Evolutionary conservation across 352 stramenopile genomes (phyloP).

Genomic region (Phytophthora uliginosa): DNA sequence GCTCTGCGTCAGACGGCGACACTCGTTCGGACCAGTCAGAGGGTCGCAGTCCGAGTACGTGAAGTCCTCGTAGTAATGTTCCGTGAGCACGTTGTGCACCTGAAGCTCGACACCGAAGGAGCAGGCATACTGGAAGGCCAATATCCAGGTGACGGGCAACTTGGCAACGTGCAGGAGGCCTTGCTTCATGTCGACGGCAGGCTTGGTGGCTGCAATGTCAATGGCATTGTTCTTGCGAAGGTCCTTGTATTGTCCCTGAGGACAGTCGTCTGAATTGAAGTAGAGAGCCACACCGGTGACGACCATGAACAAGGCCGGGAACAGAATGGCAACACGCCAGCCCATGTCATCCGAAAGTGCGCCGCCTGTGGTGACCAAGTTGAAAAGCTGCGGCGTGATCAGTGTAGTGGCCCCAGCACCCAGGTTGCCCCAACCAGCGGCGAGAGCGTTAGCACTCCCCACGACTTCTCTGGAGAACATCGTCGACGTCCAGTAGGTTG

Average conservation of each 20-base stretch:
- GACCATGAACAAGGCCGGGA: slow-evolving; percentile 91
- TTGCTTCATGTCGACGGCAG: slow-evolving; percentile 36
- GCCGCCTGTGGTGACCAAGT: slow-evolving; percentile 76
- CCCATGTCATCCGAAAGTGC: slow-evolving; percentile 75
- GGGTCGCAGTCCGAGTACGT: slow-evolving; percentile 57
- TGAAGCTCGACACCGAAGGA: slow-evolving; percentile 96
- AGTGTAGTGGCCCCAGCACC: slow-evolving; percentile 91
- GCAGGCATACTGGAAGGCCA: slow-evolving; percentile 92
- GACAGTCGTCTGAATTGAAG: slow-evolving; percentile 91
- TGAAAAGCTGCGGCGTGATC: slow-evolving; percentile 92
- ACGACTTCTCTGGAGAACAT: slow-evolving; percentile 96
- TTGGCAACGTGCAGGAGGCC: slow-evolving; percentile 53
- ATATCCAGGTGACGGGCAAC: slow-evolving; percentile 89
- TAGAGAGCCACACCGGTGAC: slow-evolving; percentile 71
- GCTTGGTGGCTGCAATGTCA: slow-evolving; percentile 19
- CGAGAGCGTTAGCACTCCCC: slow-evolving; percentile 93
- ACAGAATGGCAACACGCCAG: slow-evolving; percentile 92
- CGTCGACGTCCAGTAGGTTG: slow-evolving; percentile 93
- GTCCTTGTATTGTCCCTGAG: slow-evolving; percentile 93
- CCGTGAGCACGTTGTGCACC: slow-evolving; percentile 94
- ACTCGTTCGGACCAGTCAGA: slow-evolving; percentile 36
- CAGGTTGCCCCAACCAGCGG: slow-evolving; percentile 95
- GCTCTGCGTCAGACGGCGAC: slow-evolving; percentile 38
- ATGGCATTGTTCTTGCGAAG: slow-evolving; percentile 47
- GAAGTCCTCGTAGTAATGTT: slow-evolving; percentile 94